Conservation (phyloP, 1,139 yeast genomes). For the Spencermartinsiella ligniputridi region DNA sequence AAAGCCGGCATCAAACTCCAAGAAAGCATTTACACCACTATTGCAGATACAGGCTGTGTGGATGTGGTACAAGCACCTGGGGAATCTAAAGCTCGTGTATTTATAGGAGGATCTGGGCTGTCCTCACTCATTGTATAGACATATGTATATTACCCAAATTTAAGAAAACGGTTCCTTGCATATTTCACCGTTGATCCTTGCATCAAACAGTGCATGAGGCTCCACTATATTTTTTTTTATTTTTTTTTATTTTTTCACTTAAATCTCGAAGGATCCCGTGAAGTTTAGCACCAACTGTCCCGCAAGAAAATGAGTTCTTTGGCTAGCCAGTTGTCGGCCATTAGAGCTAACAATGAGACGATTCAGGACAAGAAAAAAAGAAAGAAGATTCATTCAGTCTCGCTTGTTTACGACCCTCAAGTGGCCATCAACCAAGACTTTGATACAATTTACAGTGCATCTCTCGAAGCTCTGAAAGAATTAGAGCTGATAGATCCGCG, state of each 20-base stretch:
- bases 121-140: too few relatives aligned
- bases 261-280: neutral
- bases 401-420: slow-evolving; percentile 80
- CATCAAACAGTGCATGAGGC: too few relatives aligned
- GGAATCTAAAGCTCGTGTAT: slow-evolving; percentile 6
- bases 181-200: neutral
- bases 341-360: slow-evolving; percentile 61
- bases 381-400: slow-evolving; percentile 81
- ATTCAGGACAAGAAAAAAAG: slow-evolving; percentile 84
- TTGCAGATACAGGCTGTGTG: slow-evolving; percentile 85
- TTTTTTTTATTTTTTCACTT: neutral
- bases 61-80: slow-evolving; percentile 12
- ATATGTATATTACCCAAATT: too few relatives aligned
- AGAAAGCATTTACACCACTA: slow-evolving; percentile 60
- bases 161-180: too few relatives aligned
- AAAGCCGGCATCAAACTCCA: slow-evolving; percentile 35
- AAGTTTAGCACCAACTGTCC: too few relatives aligned
- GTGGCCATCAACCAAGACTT: slow-evolving; percentile 92
- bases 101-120: slow-evolving; percentile 32
- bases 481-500: slow-evolving; percentile 67
- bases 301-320: slow-evolving; percentile 35
- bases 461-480: slow-evolving; percentile 73
- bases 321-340: slow-evolving; percentile 75
- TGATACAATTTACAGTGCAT: slow-evolving; percentile 69
- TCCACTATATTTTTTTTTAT: neutral